Evolutionary conservation across 2,329 filamentous ascomycete genomes (phyloP).

Genomic region (Samsoniella hepiali): DNA sequence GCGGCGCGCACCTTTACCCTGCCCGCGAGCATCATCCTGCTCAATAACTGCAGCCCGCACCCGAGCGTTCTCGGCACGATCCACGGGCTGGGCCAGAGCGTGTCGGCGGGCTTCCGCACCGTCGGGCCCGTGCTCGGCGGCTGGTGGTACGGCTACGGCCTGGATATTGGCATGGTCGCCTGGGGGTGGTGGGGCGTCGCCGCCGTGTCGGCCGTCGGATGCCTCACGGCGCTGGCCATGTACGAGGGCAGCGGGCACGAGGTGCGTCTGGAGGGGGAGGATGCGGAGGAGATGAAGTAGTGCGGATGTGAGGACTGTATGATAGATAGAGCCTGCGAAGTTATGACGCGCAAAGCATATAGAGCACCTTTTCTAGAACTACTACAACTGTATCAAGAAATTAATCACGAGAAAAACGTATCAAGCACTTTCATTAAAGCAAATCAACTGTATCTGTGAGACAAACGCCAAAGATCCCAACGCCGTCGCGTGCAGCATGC

Average conservation of each 20-base stretch:
- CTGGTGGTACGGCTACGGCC: conserved; percentile 44
- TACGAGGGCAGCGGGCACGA: conserved; percentile 63
- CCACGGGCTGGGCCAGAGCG: conserved; percentile 51
- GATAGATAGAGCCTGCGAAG: background rate
- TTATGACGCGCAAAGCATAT: background rate
- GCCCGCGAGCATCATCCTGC: conserved; percentile 55
- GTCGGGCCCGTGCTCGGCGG: conserved; percentile 50
- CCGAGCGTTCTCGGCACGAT: conserved; percentile 57
- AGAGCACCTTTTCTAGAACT: too few species aligned
- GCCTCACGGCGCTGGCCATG: conserved; percentile 57
- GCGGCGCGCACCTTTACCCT: conserved; percentile 67
- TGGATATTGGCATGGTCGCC: conserved; percentile 45
- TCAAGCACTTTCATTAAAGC: too few species aligned
- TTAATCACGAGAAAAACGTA: too few species aligned
- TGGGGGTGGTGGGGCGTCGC: conserved; percentile 49
- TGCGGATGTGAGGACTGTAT: background rate
- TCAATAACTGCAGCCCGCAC: conserved; percentile 60
- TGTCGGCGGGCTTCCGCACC: conserved; percentile 48
- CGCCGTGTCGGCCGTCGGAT: conserved; percentile 53
- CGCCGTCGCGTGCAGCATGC: background rate
- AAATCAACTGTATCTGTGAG: too few species aligned
- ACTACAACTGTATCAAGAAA: too few species aligned
- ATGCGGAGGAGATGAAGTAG: conserved; percentile 26
- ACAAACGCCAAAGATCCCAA: background rate
- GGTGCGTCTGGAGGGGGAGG: conserved; percentile 49